Evolutionary conservation across 2,329 filamentous ascomycete genomes (phyloP).

Genomic region (Elsinoe arachidis): DNA sequence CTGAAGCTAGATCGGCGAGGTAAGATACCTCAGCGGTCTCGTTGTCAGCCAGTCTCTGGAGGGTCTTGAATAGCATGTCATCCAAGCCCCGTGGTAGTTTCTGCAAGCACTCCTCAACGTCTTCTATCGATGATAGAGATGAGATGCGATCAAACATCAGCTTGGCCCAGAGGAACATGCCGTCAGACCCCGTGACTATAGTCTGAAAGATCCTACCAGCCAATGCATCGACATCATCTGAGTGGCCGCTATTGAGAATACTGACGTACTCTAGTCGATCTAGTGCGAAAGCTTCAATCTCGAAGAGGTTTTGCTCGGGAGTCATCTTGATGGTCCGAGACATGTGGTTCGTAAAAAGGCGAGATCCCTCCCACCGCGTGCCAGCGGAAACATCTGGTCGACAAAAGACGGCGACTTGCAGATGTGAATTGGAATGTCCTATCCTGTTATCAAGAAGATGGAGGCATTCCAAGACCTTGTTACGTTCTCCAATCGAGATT

Average conservation of each 20-base stretch:
- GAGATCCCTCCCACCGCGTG: background rate
- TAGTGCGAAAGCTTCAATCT: background rate
- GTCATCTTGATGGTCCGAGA: background rate
- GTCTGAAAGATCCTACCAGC: background rate
- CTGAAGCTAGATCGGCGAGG: background rate
- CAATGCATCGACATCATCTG: background rate
- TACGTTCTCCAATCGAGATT: background rate
- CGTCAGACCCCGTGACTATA: background rate
- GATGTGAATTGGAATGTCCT: background rate
- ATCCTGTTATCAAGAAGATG: background rate
- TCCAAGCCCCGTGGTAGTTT: background rate
- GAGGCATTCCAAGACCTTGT: background rate
- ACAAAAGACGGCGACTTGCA: background rate
- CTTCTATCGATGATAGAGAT: background rate
- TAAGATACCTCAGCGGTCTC: background rate
- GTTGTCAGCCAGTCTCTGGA: background rate
- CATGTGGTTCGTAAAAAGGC: background rate
- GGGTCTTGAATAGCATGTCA: background rate
- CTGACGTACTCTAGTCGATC: background rate
- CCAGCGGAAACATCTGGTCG: background rate
- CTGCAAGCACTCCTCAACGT: background rate
- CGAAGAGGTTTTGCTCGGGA: background rate
- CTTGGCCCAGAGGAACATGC: conserved; percentile 4
- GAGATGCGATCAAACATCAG: conserved; percentile 1
- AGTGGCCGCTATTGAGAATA: background rate